These are phyloP conservation scores for Selaginella tamariscina DNA, from an alignment of 75 land plant species.

Conservation along the genomic window DNA sequence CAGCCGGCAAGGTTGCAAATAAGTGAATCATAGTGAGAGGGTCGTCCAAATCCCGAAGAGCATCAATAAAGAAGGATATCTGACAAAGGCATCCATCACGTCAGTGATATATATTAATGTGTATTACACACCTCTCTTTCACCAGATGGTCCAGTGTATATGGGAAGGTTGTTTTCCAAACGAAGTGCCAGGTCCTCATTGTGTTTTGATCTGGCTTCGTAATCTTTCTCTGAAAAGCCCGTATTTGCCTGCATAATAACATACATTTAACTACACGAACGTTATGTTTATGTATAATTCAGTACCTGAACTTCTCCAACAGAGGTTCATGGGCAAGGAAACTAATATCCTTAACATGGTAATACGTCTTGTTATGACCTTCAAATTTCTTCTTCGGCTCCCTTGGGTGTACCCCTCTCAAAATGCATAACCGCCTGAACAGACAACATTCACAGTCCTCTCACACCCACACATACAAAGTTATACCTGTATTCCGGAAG, in stretches of 20 bases:
- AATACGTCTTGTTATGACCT: slow-evolving; percentile 90
- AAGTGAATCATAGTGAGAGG: slow-evolving; percentile 85
- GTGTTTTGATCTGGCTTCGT: slow-evolving; percentile 72
- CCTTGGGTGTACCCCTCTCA: slow-evolving; percentile 79
- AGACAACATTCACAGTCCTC: not conserved
- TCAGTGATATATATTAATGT: slow-evolving; percentile 3
- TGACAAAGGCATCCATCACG: no score
- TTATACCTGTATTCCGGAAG: slow-evolving; percentile 65
- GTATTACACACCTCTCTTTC: slow-evolving; percentile 49
- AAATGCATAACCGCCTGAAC: slow-evolving; percentile 65
- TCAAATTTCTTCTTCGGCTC: slow-evolving; percentile 92
- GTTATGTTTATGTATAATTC: not conserved
- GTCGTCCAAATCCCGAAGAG: slow-evolving; percentile 89
- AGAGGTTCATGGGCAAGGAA: slow-evolving; percentile 86
- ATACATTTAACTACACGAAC: not conserved
- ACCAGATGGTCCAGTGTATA: slow-evolving; percentile 64
- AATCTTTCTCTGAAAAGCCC: slow-evolving; percentile 63
- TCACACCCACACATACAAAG: no score
- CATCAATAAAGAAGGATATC: slow-evolving; percentile 89
- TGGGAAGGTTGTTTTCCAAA: slow-evolving; percentile 38
- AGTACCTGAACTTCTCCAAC: slow-evolving; percentile 50
- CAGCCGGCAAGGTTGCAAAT: slow-evolving; percentile 84
- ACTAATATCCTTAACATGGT: slow-evolving; percentile 72
- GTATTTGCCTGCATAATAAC: slow-evolving; percentile 39
- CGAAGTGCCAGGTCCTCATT: slow-evolving; percentile 43